Evolutionary conservation across 768 basidiomycete species (phyloP), one percentile per base, ranked within the genome.

Genomic region (Tylopilus rubrobrunneus): DNA sequence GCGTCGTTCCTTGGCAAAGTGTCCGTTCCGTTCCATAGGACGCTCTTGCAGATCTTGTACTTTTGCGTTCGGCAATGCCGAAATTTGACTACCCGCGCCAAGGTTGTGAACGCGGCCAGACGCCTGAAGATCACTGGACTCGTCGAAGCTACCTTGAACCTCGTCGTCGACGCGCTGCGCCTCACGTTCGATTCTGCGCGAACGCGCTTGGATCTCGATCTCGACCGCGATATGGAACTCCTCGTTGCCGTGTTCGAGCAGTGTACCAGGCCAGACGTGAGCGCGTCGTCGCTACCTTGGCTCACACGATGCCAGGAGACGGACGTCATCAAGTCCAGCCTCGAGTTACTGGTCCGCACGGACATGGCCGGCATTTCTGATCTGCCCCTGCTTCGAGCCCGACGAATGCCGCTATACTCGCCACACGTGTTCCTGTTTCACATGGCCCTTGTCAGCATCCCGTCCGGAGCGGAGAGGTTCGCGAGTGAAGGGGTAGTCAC

Each of bases 381-480:
- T 58, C 67, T 88, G 1, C 74, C 82, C 2, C 71, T 86, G 11
- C 77, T 89, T 17, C 74, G 86, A 21, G 63, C 79, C 1, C 81
- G 82, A 43, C 85, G 84, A 51, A 77, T 82, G 64, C 81, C 89
- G 12, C 70, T 88, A 27, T 92, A 92, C 63, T 77, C 87, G 0
- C 83, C 87, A 0, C 87, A 90, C 61, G 74, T 96, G 53, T 81
- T 97, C 50, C 74, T 86, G 29, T 90, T 97, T 74, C 92, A 96
- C 64, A 87, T 93, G 76, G 82, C 89, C 1, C 72, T 97, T n/a
- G 89, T 88, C 15, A 82, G 82, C 54, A 78, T 89, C 49, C 81
- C 86, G 0, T 78, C 81, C 1, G 85, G 90, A 0, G 92, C 94
- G 0, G 93, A 96, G 67, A 75, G 88, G 53, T 80, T 97, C 25